Evolutionary conservation across 2,329 filamentous ascomycete species (phyloP).

Genomic region (Hypoxylon sp.): DNA sequence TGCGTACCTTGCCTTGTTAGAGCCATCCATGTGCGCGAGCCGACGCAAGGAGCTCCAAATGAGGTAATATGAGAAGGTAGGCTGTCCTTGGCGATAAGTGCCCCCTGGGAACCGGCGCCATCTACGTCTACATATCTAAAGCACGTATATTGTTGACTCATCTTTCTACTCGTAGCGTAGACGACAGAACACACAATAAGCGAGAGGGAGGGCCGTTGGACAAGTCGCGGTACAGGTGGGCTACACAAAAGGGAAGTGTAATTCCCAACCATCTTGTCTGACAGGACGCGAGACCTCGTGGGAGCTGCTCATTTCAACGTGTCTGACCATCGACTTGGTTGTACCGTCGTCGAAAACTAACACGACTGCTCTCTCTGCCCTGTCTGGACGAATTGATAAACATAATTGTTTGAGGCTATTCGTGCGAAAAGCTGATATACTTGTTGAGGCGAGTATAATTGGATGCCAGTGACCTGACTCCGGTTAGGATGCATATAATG

Average conservation of each 20-base stretch:
- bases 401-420: not conserved
- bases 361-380: not conserved
- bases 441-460: not conserved
- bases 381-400: not conserved
- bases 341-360: not conserved
- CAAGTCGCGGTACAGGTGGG: not conserved
- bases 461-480: not conserved
- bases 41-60: constrained; percentile 19
- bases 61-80: not conserved
- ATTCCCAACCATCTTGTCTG: not conserved
- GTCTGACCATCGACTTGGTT: not conserved
- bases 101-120: not conserved
- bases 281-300: constrained; percentile 10
- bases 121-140: not conserved
- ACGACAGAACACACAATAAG: not conserved
- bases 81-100: constrained; percentile 18
- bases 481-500: constrained; percentile 2
- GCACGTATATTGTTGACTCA: not conserved
- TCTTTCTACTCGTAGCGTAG: not conserved
- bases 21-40: not conserved
- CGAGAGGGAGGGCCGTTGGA: not conserved
- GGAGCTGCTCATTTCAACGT: constrained; percentile 4
- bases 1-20: not conserved
- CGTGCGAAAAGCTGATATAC: not conserved
- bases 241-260: not conserved